Evolutionary conservation across 169 alveolate genomes (phyloP).

Genomic region (Babesia ovata): DNA sequence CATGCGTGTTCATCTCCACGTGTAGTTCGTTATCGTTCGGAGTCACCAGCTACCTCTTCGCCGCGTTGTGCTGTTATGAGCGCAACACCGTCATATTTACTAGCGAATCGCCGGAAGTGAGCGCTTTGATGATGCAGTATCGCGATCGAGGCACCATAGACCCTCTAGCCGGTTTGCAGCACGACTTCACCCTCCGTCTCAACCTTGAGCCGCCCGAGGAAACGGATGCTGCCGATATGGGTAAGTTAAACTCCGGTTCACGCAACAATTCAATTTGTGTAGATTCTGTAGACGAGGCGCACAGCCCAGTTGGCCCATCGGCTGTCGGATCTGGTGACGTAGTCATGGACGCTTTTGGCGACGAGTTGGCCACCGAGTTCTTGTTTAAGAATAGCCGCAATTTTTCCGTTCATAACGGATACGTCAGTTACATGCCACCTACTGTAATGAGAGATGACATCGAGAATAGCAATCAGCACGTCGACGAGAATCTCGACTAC

Average conservation of each 20-base stretch:
- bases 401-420: slow-evolving; percentile 4
- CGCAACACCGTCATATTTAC: slow-evolving; percentile 45
- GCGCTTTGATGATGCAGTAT: slow-evolving; percentile 1
- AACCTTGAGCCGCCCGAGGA: slow-evolving; percentile 27
- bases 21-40: slow-evolving; percentile 41
- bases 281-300: not conserved
- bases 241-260: not conserved
- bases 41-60: slow-evolving; percentile 54
- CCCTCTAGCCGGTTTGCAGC: not conserved
- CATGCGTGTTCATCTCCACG: slow-evolving; percentile 64
- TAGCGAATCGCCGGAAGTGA: slow-evolving; percentile 9
- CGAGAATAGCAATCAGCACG: not conserved
- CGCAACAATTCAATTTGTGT: not conserved
- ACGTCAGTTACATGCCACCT: not conserved
- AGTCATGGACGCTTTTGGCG: slow-evolving; percentile 5
- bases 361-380: slow-evolving; percentile 9
- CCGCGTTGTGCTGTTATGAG: slow-evolving; percentile 37
- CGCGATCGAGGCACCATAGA: not conserved
- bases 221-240: not conserved
- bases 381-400: slow-evolving; percentile 4
- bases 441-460: slow-evolving; percentile 13
- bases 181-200: slow-evolving; percentile 16
- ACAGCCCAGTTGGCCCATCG: not conserved
- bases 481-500: slow-evolving; percentile 8
- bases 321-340: not conserved